Percentiles rank a stretch among this genome's conserved stretches.
Conservation (phyloP, 2,329 filamentous ascomycete genomes). For the Fusarium sp. region DNA sequence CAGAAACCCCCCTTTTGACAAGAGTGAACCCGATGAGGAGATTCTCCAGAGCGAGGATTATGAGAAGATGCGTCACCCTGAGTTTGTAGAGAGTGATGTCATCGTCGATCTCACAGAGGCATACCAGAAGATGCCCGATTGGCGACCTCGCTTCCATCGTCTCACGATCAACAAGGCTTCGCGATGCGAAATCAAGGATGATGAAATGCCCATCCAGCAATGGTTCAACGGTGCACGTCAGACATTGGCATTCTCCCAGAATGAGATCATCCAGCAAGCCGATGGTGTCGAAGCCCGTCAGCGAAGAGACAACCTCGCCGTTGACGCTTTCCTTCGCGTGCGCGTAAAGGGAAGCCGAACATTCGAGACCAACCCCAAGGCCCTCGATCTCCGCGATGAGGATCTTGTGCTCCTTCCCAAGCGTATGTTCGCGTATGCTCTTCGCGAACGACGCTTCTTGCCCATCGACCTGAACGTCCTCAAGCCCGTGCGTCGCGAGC, state of each 20-base stretch:
- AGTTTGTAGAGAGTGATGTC: slow-evolving; percentile 59
- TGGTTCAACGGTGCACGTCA: slow-evolving; percentile 53
- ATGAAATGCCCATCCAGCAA: slow-evolving; percentile 55
- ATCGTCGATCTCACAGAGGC: slow-evolving; percentile 59
- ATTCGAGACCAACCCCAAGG: slow-evolving; percentile 52
- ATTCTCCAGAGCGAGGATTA: slow-evolving; percentile 51
- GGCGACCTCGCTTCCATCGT: slow-evolving; percentile 53
- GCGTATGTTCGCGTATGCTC: slow-evolving; percentile 58
- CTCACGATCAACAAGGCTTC: slow-evolving; percentile 51
- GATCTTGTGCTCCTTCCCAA: slow-evolving; percentile 55
- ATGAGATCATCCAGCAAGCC: slow-evolving; percentile 54
- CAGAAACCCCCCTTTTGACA: slow-evolving; percentile 52
- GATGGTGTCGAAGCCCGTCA: slow-evolving; percentile 56
- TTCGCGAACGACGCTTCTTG: slow-evolving; percentile 57
- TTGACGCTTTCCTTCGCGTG: slow-evolving; percentile 53
- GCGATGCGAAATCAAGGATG: slow-evolving; percentile 50
- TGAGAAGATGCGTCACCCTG: slow-evolving; percentile 54
- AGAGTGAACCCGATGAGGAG: slow-evolving; percentile 49
- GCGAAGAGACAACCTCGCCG: slow-evolving; percentile 54
- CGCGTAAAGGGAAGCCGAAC: slow-evolving; percentile 54
- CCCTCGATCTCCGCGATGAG: slow-evolving; percentile 46
- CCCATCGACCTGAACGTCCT: slow-evolving; percentile 54
- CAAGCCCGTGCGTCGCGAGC: slow-evolving; percentile 54
- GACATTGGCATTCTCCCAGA: slow-evolving; percentile 52
- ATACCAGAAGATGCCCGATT: slow-evolving; percentile 56